Percentiles rank a stretch among this genome's conserved stretches.
Evolutionary conservation across 2,329 filamentous ascomycete genomes (phyloP).

Genomic region (Pseudogymnoascus pannorum): DNA sequence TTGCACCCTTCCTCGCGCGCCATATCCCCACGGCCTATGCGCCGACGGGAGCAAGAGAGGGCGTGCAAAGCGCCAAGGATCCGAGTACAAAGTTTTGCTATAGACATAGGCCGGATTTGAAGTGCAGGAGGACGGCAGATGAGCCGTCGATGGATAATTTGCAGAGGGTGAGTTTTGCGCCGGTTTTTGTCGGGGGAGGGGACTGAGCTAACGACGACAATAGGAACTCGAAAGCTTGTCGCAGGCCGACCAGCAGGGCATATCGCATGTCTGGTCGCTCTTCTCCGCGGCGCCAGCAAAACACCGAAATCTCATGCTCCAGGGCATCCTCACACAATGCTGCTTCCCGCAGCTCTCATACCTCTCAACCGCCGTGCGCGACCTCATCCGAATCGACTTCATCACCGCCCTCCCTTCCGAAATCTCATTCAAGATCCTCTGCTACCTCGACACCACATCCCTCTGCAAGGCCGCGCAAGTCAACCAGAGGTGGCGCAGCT

Average conservation of each 20-base stretch:
- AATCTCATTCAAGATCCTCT: slow-evolving; percentile 87
- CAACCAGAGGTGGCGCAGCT: slow-evolving; percentile 73
- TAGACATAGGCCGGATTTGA: slow-evolving; percentile 85
- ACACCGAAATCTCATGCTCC: slow-evolving; percentile 91
- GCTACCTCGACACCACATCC: slow-evolving; percentile 86
- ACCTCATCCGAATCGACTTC: slow-evolving; percentile 97
- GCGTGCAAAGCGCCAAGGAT: slow-evolving; percentile 37
- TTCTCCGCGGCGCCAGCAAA: slow-evolving; percentile 94
- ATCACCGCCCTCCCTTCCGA: slow-evolving; percentile 81
- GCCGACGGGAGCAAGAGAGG: slow-evolving; percentile 52
- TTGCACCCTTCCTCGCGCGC: slow-evolving; percentile 70
- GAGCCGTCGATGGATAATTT: slow-evolving; percentile 94
- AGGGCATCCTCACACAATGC: slow-evolving; percentile 91
- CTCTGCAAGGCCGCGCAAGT: slow-evolving; percentile 95
- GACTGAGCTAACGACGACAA: neutral
- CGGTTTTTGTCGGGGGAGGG: neutral
- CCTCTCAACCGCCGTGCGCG: slow-evolving; percentile 81
- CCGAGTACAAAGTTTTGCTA: slow-evolving; percentile 92
- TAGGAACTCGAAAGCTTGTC: slow-evolving; percentile 78
- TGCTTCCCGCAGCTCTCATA: slow-evolving; percentile 96
- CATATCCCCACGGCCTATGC: slow-evolving; percentile 89
- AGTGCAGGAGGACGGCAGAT: slow-evolving; percentile 86
- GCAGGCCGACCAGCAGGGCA: slow-evolving; percentile 83
- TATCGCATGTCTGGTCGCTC: slow-evolving; percentile 94
- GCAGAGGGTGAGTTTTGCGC: slow-evolving; percentile 61